Evolutionary conservation across 305 asterid genomes (phyloP).

Genomic region (Fraxinus velutina): DNA sequence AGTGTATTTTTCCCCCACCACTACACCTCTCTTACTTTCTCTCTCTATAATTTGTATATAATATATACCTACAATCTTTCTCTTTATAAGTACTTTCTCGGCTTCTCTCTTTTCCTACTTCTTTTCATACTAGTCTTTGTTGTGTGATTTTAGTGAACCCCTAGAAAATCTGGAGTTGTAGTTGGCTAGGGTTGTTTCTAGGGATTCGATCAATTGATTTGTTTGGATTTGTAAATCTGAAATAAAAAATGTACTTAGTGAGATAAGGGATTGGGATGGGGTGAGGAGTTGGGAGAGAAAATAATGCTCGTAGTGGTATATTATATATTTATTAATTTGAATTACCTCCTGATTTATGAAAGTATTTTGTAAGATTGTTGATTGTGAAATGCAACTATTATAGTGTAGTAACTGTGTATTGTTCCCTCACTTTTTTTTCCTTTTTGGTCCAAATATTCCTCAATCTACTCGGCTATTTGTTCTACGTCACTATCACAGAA

Average conservation of each 20-base stretch:
- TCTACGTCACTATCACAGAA: no score
- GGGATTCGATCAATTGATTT: constrained; percentile 63
- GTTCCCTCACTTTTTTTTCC: no score
- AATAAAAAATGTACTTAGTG: constrained; percentile 41
- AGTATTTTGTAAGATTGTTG: no score
- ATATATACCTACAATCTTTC: constrained; percentile 8
- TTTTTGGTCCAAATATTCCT: no score
- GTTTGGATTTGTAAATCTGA: constrained; percentile 31
- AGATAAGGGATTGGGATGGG: no score
- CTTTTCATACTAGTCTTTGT: constrained; percentile 25
- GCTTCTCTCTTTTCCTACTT: constrained; percentile 14
- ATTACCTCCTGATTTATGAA: no score
- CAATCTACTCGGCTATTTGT: no score
- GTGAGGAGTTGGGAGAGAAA: no score
- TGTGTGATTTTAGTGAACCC: constrained; percentile 50
- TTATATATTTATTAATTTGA: no score
- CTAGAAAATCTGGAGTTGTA: constrained; percentile 37
- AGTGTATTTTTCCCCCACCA: constrained; percentile 58
- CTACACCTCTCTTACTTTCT: constrained; percentile 43
- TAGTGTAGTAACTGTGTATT: no score
- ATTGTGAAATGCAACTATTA: no score
- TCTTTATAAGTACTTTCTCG: constrained; percentile 9
- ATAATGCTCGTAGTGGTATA: no score
- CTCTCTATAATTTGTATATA: constrained; percentile 25
- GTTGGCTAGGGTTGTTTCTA: constrained; percentile 29